Evolutionary conservation across 345 rosid species (phyloP).

Genomic region (Kandelia obovata): DNA sequence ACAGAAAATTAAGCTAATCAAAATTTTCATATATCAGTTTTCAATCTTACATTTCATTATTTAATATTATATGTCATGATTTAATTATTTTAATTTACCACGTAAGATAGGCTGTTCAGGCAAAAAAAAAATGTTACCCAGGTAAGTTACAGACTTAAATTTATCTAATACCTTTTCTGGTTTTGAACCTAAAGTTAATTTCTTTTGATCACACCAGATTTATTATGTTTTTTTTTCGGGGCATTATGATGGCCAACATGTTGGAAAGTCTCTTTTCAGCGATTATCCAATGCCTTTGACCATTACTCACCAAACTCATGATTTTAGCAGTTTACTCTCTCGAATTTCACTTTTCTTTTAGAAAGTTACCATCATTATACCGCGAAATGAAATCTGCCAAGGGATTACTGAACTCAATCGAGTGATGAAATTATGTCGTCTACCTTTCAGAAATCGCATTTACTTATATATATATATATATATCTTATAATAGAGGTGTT

Average conservation of each 20-base stretch:
- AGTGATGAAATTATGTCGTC: slow-evolving; percentile 19
- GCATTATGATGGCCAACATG: slow-evolving; percentile 4
- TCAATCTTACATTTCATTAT: no score
- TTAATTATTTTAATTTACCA: no score
- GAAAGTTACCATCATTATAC: slow-evolving; percentile 2
- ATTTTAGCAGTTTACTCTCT: slow-evolving; percentile 6
- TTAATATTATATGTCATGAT: no score
- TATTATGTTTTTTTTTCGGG: background rate
- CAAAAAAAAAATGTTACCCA: no score
- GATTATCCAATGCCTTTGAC: slow-evolving; percentile 22
- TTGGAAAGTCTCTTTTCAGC: slow-evolving; percentile 12
- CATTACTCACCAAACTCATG: slow-evolving; percentile 1
- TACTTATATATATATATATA: background rate
- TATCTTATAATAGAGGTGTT: no score
- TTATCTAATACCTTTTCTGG: background rate
- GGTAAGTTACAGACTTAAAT: no score
- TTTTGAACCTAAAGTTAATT: background rate
- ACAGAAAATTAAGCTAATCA: no score
- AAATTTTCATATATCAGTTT: no score
- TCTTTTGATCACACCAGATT: background rate
- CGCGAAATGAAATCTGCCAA: slow-evolving; percentile 10
- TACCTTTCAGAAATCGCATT: background rate
- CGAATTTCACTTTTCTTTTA: background rate
- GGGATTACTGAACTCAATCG: slow-evolving; percentile 19
- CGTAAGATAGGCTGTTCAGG: no score